Conservation (phyloP, 2,329 filamentous ascomycete genomes). For the Clarireedia homoeocarpa region DNA sequence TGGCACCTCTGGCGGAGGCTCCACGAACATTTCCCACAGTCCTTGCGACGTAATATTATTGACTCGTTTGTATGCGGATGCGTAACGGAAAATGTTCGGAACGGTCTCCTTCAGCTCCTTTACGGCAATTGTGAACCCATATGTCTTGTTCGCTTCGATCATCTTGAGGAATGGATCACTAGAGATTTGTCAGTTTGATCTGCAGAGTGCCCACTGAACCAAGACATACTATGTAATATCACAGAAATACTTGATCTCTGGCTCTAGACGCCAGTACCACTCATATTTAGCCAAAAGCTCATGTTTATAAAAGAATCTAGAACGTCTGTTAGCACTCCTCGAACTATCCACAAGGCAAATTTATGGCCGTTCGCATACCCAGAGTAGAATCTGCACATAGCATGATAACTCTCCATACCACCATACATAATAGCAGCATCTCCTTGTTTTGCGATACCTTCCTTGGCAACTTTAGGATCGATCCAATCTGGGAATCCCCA, state of each 20-base stretch:
- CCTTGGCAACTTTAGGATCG: conserved; percentile 85
- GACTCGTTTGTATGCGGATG: conserved; percentile 91
- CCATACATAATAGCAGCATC: conserved; percentile 99
- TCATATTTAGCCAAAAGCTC: conserved; percentile 92
- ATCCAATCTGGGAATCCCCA: conserved; percentile 98
- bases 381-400: conserved; percentile 99
- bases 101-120: conserved; percentile 97
- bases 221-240: conserved; percentile 87
- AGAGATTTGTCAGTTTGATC: conserved; percentile 2
- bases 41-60: conserved; percentile 88
- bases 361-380: conserved; percentile 50
- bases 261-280: conserved; percentile 99
- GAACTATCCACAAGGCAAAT: background rate
- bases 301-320: conserved; percentile 92
- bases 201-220: background rate
- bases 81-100: conserved; percentile 96
- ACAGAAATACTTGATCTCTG: conserved; percentile 99
- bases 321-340: conserved; percentile 13
- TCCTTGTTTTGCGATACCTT: conserved; percentile 93
- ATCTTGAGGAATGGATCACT: conserved; percentile 95
- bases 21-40: conserved; percentile 97
- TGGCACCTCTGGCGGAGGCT: conserved; percentile 57
- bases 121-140: conserved; percentile 97
- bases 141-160: conserved; percentile 92
- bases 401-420: conserved; percentile 95